A percentile compares a stretch with the other conserved stretches of the same genome.
Evolutionary conservation across 1,284 basidiomycete genomes (phyloP).

Genomic region (Dichomitus squalens): DNA sequence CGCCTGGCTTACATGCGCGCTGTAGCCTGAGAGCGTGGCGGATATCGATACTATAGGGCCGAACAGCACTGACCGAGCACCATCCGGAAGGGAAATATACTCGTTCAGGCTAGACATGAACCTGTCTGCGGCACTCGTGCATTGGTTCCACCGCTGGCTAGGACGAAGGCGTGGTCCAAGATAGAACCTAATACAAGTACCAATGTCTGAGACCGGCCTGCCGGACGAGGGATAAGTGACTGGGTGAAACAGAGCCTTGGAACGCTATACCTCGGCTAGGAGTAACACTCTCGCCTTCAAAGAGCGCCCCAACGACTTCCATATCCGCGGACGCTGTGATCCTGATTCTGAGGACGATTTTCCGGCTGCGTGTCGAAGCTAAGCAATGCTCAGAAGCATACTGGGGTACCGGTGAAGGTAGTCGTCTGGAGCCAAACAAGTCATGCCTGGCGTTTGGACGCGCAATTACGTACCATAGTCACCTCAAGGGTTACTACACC

Average conservation of each 20-base stretch:
- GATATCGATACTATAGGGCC: not conserved
- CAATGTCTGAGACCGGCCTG: conserved; percentile 1
- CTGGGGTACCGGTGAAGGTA: too few relatives aligned
- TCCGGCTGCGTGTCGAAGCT: too few relatives aligned
- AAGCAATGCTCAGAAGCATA: too few relatives aligned
- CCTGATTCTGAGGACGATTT: too few relatives aligned
- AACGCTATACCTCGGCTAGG: conserved; percentile 2
- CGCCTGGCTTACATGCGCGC: too few relatives aligned
- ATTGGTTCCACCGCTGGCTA: not conserved
- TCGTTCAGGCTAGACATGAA: conserved; percentile 1
- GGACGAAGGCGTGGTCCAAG: not conserved
- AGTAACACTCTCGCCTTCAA: not conserved
- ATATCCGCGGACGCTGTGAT: not conserved
- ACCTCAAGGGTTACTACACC: too few relatives aligned
- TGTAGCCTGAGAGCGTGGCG: conserved; percentile 1
- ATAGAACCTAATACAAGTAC: conserved; percentile 3
- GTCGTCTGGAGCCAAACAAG: too few relatives aligned
- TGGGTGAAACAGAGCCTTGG: not conserved
- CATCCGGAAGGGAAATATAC: conserved; percentile 7
- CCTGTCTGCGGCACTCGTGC: not conserved
- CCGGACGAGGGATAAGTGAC: not conserved
- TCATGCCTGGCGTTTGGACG: too few relatives aligned
- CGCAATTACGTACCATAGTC: not conserved
- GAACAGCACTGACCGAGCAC: conserved; percentile 3
- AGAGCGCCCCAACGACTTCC: not conserved